Percentiles rank a stretch among this genome's conserved stretches.
These are phyloP conservation scores for Castanospermum australe DNA, from an alignment of 306 rosid genomes.

Conservation along the genomic window DNA sequence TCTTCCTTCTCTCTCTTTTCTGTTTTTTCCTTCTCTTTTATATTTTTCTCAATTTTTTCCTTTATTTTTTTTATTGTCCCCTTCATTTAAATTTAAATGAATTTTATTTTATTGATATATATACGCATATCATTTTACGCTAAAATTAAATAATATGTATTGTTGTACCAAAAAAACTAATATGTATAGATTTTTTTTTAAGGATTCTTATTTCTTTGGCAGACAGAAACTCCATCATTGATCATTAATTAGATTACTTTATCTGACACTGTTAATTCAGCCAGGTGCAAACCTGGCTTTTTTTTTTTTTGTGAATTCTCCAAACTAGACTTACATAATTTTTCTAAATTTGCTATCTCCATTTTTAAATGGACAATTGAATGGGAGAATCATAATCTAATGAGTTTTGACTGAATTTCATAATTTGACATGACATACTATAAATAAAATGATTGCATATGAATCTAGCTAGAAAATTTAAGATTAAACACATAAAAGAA, in stretches of 20 bases:
- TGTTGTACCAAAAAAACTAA: too few species aligned
- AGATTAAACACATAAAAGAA: not conserved
- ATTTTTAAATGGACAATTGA: not conserved
- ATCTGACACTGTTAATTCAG: conserved; percentile 30
- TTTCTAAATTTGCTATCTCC: too few species aligned
- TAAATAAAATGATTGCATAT: too few species aligned
- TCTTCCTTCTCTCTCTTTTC: not conserved
- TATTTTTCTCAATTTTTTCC: not conserved
- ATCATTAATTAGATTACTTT: conserved; percentile 19
- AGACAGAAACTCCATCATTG: conserved; percentile 20
- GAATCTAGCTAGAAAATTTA: not conserved
- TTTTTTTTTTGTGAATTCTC: conserved; percentile 5
- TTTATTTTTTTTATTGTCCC: not conserved
- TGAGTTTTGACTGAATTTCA: too few species aligned
- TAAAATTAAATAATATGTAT: not conserved
- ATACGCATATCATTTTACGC: too few species aligned
- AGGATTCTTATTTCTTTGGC: too few species aligned
- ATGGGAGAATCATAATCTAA: not conserved
- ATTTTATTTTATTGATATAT: too few species aligned
- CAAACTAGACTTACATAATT: conserved; percentile 26
- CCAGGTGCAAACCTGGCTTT: conserved; percentile 37
- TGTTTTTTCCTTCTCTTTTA: not conserved
- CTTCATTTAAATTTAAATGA: not conserved
- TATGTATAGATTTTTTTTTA: not conserved
- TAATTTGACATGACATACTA: too few species aligned